Evolutionary conservation across 192 early-diverging fungal species (phyloP), one percentile per base, ranked within the genome.

Genomic region (Umbelopsis sp.): DNA sequence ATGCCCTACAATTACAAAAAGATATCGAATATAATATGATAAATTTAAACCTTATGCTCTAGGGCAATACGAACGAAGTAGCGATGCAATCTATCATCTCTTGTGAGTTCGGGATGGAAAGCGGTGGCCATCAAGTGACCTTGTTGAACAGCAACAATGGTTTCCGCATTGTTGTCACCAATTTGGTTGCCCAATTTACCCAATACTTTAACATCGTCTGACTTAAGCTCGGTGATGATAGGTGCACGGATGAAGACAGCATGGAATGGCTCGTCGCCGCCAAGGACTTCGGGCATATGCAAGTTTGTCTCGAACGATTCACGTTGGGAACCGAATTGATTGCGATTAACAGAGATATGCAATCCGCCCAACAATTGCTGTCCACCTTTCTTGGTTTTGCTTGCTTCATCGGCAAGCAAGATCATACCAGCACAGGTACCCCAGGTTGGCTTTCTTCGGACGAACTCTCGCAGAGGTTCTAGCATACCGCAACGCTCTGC

Each of bases 371-470:
- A 81, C 61, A 94, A 79, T 73, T 85, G 80, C 76, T 98, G 97
- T 3, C 96, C 97, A 45, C 93, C 93, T 65, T 89, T 83, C 74
- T 97, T 94, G 20, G 91, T 88, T 37, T 86, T 83, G 23, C 81
- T 86, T 16, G 91, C 91, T 33, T 82, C 78, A 64, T 93, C 87
- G 9, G 94, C 88, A 46, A 99, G 85, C 67, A 99, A 84, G 55
- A 99, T 98, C 86, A 99, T 84, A 37, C 97, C 97, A 18, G 97
- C 97, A 74, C 97, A 99, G 33, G 96, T 98, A 20, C 97, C 97
- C 94, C 95, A 87, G 71, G 93, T 91, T 64, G 95, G 87, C 82
- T 90, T 87, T 35, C 73, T 76, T 55, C 84, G 85, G 25, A 94
- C 92, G 86, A 91, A 99, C 33, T 84, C 81, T 58, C 88, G 83